These are phyloP conservation scores for Hyaloperonospora brassicae DNA, from an alignment of 352 stramenopile genomes.

Conservation along the genomic window DNA sequence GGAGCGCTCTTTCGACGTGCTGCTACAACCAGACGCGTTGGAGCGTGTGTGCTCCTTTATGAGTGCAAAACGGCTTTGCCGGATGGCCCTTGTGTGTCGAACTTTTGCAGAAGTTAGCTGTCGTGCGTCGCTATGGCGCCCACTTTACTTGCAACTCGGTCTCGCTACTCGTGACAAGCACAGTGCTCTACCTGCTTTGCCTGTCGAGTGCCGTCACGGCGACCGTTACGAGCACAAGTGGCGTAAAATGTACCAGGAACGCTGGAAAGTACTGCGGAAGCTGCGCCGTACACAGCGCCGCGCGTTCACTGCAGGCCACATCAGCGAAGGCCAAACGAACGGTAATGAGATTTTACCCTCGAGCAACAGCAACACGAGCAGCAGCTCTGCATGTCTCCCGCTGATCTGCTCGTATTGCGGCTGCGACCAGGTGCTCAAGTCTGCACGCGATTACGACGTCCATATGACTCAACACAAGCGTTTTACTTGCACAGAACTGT, in stretches of 20 bases:
- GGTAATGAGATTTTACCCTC: no score
- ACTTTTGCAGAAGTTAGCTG: conserved; percentile 34
- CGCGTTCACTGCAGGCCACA: not conserved
- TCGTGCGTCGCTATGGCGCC: conserved; percentile 30
- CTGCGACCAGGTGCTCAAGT: conserved; percentile 31
- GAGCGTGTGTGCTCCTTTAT: conserved; percentile 61
- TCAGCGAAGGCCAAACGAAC: no score
- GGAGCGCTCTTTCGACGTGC: conserved; percentile 38
- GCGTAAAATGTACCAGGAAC: conserved; percentile 26
- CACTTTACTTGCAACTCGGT: conserved; percentile 30
- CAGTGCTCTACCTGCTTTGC: conserved; percentile 4
- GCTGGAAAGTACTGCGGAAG: conserved; percentile 17
- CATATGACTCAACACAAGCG: conserved; percentile 25
- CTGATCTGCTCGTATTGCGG: conserved; percentile 32
- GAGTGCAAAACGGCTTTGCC: conserved; percentile 59
- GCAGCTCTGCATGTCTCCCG: conserved; percentile 13
- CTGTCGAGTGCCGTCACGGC: conserved; percentile 24
- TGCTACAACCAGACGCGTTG: conserved; percentile 59
- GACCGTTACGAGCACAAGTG: conserved; percentile 30
- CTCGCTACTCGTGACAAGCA: conserved; percentile 6
- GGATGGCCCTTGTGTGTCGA: conserved; percentile 46
- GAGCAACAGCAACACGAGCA: not conserved
- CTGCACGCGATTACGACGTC: conserved; percentile 10
- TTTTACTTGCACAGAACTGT: conserved; percentile 21
- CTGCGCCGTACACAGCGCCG: conserved; percentile 21